phyloP scores from a whole-genome alignment of 495 filamentous ascomycete species.

The Penicillium bialowiezense region DNA sequence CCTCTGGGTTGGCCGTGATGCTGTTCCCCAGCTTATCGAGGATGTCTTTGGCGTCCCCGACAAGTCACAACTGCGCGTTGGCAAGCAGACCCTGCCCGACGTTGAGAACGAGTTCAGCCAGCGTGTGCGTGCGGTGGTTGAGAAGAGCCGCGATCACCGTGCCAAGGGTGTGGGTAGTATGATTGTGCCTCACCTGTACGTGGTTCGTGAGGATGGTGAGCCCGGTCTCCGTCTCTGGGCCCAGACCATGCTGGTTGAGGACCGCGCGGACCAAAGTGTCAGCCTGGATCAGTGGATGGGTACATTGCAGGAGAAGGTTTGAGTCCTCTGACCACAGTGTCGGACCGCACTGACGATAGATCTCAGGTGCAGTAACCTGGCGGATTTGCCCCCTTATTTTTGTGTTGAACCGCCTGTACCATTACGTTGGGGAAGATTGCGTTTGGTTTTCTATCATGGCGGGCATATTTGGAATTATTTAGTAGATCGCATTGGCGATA shows the following conservation, averaged over 20 bases:
- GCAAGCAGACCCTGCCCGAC: slow-evolving; percentile 81
- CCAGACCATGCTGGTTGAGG: slow-evolving; percentile 92
- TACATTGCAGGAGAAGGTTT: slow-evolving; percentile 90
- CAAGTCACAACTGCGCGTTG: slow-evolving; percentile 77
- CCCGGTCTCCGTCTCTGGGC: slow-evolving; percentile 95
- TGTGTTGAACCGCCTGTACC: slow-evolving; percentile 17
- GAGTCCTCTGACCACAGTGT: slow-evolving; percentile 28
- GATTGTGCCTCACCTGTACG: slow-evolving; percentile 84
- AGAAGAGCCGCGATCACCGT: slow-evolving; percentile 87
- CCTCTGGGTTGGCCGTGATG: slow-evolving; percentile 92
- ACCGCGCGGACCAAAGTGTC: slow-evolving; percentile 88
- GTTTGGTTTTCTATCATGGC: slow-evolving; percentile 2
- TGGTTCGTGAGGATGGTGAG: slow-evolving; percentile 93
- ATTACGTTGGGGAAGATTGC: slow-evolving; percentile 14
- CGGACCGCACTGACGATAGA: slow-evolving; percentile 7
- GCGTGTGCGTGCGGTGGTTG: slow-evolving; percentile 79
- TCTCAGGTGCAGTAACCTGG: slow-evolving; percentile 11
- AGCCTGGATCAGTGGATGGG: slow-evolving; percentile 94
- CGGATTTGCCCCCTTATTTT: background rate
- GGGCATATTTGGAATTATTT: slow-evolving; percentile 12
- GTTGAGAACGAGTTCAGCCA: slow-evolving; percentile 97
- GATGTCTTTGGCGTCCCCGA: slow-evolving; percentile 90
- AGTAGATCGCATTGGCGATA: slow-evolving; percentile 9
- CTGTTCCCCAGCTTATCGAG: slow-evolving; percentile 79
- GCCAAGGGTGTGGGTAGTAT: slow-evolving; percentile 87